Percentiles rank a stretch among this genome's conserved stretches.
These are phyloP conservation scores for Talaromyces sp. DNA, from an alignment of 2,329 filamentous ascomycete genomes.

Conservation along the genomic window DNA sequence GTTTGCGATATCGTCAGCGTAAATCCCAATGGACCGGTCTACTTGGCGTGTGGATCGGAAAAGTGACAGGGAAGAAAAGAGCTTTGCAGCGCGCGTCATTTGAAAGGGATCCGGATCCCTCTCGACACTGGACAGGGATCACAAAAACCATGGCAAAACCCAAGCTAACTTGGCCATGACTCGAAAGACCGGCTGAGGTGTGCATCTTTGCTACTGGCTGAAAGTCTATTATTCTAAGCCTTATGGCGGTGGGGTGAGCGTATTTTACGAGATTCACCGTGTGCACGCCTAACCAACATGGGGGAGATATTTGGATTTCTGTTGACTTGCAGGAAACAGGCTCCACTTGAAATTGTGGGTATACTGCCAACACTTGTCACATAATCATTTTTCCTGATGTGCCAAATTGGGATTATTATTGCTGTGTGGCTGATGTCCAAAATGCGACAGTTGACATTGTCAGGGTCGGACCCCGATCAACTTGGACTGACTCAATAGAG, in stretches of 20 bases:
- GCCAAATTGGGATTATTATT: neutral
- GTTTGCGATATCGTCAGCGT: neutral
- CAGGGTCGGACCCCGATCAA: neutral
- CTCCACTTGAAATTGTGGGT: neutral
- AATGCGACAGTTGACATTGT: neutral
- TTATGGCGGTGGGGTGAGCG: neutral
- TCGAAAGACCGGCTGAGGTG: neutral
- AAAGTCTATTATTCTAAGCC: neutral
- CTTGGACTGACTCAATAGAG: neutral
- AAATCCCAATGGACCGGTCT: neutral
- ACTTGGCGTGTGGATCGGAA: neutral
- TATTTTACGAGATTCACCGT: neutral
- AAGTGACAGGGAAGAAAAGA: conserved; percentile 13
- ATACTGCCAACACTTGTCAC: neutral
- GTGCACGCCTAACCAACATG: neutral
- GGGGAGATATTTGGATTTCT: neutral
- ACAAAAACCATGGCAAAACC: neutral
- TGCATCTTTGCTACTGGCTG: neutral
- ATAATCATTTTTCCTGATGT: neutral
- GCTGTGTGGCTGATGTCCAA: neutral
- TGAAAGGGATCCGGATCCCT: neutral
- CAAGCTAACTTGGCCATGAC: neutral
- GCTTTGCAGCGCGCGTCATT: neutral
- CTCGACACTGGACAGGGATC: neutral
- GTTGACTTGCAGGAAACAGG: neutral